Conservation (phyloP, 1,284 basidiomycete species). For the Ustilago vetiveriae region DNA sequence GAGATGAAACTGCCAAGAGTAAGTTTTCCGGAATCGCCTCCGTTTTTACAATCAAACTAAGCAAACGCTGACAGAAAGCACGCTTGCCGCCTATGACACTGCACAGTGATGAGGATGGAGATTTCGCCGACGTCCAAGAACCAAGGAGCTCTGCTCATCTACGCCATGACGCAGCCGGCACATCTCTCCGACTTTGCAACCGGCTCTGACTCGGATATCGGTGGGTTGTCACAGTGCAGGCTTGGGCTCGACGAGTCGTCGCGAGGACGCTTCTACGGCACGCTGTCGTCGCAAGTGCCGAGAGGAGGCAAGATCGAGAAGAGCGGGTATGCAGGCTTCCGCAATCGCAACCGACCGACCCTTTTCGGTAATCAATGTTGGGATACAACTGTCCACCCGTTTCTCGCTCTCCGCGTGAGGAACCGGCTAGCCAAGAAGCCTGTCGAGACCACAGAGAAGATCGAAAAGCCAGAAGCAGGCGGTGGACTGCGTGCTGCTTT, state of each 20-base stretch:
- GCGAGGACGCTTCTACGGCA: slow-evolving; percentile 66
- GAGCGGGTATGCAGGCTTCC: slow-evolving; percentile 77
- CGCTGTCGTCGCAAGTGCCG: slow-evolving; percentile 66
- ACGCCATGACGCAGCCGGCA: slow-evolving; percentile 34
- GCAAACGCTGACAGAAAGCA: slow-evolving; percentile 5
- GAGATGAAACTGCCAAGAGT: slow-evolving; percentile 57
- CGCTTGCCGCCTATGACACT: no score
- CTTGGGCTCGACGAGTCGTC: slow-evolving; percentile 52
- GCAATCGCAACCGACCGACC: slow-evolving; percentile 75
- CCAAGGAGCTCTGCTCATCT: slow-evolving; percentile 50
- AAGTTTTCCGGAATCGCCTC: neutral
- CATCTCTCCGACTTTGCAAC: slow-evolving; percentile 71
- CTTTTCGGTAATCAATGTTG: slow-evolving; percentile 83
- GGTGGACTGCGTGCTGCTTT: slow-evolving; percentile 48
- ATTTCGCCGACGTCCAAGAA: slow-evolving; percentile 49
- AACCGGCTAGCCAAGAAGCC: slow-evolving; percentile 53
- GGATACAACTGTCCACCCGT: slow-evolving; percentile 81
- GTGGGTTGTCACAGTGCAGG: slow-evolving; percentile 77
- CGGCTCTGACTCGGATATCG: slow-evolving; percentile 84
- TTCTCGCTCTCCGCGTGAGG: slow-evolving; percentile 79
- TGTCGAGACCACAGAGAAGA: slow-evolving; percentile 6
- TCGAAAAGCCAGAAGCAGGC: slow-evolving; percentile 5
- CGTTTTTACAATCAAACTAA: no score
- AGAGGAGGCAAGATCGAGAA: slow-evolving; percentile 65
- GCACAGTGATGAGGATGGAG: slow-evolving; percentile 63